phyloP scores from a whole-genome alignment of 2,329 filamentous ascomycete genomes.

The Penicillium sp. region DNA sequence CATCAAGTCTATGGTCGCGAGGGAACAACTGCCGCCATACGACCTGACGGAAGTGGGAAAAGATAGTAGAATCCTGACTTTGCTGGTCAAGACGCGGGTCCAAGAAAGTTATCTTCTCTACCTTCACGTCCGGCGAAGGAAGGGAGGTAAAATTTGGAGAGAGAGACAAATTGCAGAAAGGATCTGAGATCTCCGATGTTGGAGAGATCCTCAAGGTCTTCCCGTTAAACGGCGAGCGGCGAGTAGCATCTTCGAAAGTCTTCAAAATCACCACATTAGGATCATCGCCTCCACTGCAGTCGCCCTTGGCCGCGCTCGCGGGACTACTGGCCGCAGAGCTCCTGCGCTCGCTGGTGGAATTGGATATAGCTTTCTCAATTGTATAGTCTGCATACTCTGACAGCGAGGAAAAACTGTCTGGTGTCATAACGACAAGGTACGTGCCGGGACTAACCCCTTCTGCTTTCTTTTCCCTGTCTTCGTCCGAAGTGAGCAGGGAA shows the following conservation, averaged over 20 bases:
- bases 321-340: slow-evolving; percentile 29
- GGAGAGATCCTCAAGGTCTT: slow-evolving; percentile 34
- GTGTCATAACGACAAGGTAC: slow-evolving; percentile 55
- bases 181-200: slow-evolving; percentile 33
- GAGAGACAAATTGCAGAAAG: slow-evolving; percentile 25
- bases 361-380: slow-evolving; percentile 26
- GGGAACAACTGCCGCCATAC: slow-evolving; percentile 43
- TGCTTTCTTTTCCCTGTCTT: slow-evolving; percentile 58
- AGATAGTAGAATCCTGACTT: slow-evolving; percentile 34
- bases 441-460: slow-evolving; percentile 51
- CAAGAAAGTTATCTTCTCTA: slow-evolving; percentile 18
- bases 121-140: slow-evolving; percentile 24
- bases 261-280: slow-evolving; percentile 52
- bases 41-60: slow-evolving; percentile 41
- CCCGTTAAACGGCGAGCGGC: slow-evolving; percentile 32
- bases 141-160: slow-evolving; percentile 26
- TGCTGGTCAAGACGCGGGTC: slow-evolving; percentile 20
- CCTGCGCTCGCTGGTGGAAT: slow-evolving; percentile 19
- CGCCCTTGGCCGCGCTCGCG: slow-evolving; percentile 25
- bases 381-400: slow-evolving; percentile 49
- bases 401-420: slow-evolving; percentile 51
- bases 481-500: slow-evolving; percentile 52
- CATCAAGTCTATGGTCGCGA: slow-evolving; percentile 20
- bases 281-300: slow-evolving; percentile 33
- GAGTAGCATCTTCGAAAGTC: slow-evolving; percentile 48